Evolutionary conservation across 108 stramenopile genomes (phyloP).

Genomic region (Pseudonitzschia delicatissima): DNA sequence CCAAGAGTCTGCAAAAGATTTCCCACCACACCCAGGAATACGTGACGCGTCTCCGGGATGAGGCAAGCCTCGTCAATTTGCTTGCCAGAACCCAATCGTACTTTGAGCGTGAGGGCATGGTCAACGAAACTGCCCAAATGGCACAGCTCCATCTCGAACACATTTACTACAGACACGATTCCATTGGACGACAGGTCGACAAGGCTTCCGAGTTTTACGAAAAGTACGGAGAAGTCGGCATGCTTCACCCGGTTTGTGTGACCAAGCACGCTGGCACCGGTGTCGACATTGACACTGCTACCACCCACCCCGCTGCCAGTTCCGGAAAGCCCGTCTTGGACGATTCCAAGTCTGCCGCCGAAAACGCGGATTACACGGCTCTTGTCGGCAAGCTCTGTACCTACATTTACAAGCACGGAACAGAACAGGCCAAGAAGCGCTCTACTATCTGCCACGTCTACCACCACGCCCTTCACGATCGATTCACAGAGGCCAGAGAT

Average conservation of each 20-base stretch:
- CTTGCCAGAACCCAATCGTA: constrained; percentile 77
- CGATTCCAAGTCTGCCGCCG: constrained; percentile 17
- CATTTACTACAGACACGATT: constrained; percentile 96
- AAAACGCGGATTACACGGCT: constrained; percentile 33
- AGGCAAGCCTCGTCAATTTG: constrained; percentile 78
- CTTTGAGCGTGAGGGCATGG: constrained; percentile 71
- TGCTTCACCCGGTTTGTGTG: constrained; percentile 84
- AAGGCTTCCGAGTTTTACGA: constrained; percentile 68
- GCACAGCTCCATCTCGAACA: constrained; percentile 87
- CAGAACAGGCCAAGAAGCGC: constrained; percentile 81
- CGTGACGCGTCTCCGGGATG: constrained; percentile 87
- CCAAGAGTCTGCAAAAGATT: constrained; percentile 90
- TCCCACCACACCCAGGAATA: constrained; percentile 94
- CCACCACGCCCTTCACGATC: constrained; percentile 96
- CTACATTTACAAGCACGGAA: constrained; percentile 90
- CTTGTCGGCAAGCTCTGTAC: constrained; percentile 75
- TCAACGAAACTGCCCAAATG: constrained; percentile 68
- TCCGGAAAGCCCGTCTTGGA: constrained; percentile 59
- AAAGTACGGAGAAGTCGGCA: constrained; percentile 51
- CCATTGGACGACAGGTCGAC: constrained; percentile 86
- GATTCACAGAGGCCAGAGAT: constrained; percentile 94
- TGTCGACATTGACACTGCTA: constrained; percentile 28
- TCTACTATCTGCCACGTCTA: constrained; percentile 97
- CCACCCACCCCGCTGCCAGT: constrained; percentile 68
- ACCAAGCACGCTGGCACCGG: constrained; percentile 29